A percentile compares a stretch with the other conserved stretches of the same genome.
Evolutionary conservation across 139 green algal genomes (phyloP).

Genomic region (Astrephomene gubernaculifera): DNA sequence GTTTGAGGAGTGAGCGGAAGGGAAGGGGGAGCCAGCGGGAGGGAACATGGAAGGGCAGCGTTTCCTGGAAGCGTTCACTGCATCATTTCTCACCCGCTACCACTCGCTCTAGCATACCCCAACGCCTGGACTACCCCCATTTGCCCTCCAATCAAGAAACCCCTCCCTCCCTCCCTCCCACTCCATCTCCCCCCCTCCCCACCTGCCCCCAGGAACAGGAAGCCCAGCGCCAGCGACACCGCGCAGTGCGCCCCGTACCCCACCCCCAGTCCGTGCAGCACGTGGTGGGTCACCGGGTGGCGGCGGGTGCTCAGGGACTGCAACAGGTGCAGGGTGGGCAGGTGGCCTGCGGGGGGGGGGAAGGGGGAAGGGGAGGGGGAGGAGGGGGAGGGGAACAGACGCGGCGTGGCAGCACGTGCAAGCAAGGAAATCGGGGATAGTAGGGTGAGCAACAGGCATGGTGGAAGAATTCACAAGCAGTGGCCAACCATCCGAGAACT

Average conservation of each 20-base stretch:
- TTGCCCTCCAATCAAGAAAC: not conserved
- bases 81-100: not conserved
- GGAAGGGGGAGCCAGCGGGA: not conserved
- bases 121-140: not conserved
- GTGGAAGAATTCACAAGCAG: too few relatives aligned
- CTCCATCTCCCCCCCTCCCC: not conserved
- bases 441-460: too few relatives aligned
- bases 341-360: slow-evolving; percentile 69
- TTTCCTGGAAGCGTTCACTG: not conserved
- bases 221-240: slow-evolving; percentile 86
- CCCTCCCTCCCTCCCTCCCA: not conserved
- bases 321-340: slow-evolving; percentile 89
- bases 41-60: not conserved
- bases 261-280: slow-evolving; percentile 52
- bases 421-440: not conserved
- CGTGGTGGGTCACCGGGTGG: slow-evolving; percentile 22
- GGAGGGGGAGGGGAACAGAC: not conserved
- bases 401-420: not conserved
- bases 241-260: slow-evolving; percentile 90
- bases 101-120: not conserved
- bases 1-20: not conserved
- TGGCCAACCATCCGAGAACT: too few relatives aligned
- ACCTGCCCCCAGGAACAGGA: slow-evolving; percentile 92
- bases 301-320: slow-evolving; percentile 61
- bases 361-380: not conserved